Base-by-base conservation (phyloP, 2,329 filamentous ascomycete species). In the Colletotrichum musae region DNA sequence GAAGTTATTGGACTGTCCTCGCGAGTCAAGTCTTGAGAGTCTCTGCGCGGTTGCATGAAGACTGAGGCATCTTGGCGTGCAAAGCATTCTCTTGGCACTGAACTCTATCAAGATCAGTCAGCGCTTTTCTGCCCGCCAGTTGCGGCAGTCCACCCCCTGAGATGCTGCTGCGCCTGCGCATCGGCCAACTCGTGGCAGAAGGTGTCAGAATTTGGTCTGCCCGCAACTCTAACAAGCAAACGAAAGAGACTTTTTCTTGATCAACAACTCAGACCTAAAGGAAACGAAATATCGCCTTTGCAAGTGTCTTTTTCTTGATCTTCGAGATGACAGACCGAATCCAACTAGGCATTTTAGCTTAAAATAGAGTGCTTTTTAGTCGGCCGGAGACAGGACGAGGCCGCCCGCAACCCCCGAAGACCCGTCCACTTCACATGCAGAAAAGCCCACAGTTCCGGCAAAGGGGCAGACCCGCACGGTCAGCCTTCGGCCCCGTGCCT, bases 101-200 rank as follows among this genome's bases (percentile, higher is more conserved):
- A 68, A 68, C 52, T 64, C 45, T 58, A 53, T 53, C 41, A 54
- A 9, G 39, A 60, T 65, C 63, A 48, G 56, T 66, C 56, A 60
- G 56, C 53, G 18, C 26, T 16, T 6, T n/a, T 26, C 9, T 21
- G 5, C 15, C 21, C 21, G 21, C 21, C 21, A 24, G 21, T 24
- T 24, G 21, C 21, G 21, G 21, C 21, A 24, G 21, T 24, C 21
- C 21, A 24, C 21, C 21, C 21, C 56, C 63, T 62, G 57, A 66
- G 39, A 16, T 56, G 63, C 32, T 36, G 32, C 32, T 36, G 32
- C 32, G 32, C 32, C 32, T 36, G 32, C 24, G 56, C 54, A 50
- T 24, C 64, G 58, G 21, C 9, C 50, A 50, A 36, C 16, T 56
- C 24, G n/a, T 48, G 57, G 54, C 15, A 18, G 56, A 28, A 13